Conservation (phyloP, 169 alveolate genomes). For the Sarcocystis neurona region DNA sequence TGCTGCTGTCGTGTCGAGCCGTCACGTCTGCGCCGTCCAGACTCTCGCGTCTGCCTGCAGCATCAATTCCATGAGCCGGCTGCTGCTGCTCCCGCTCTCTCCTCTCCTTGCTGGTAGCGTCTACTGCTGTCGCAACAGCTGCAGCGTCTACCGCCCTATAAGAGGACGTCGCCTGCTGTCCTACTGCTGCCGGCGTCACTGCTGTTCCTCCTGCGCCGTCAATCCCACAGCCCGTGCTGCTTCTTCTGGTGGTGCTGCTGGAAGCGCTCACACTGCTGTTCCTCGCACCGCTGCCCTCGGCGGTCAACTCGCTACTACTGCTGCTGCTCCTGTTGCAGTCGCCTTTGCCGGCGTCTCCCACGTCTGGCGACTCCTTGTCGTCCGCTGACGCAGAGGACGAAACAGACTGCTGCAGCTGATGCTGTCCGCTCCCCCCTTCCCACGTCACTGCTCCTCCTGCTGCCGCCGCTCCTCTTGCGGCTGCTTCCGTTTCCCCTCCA, state of each 20-base stretch:
- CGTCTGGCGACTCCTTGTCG: neutral
- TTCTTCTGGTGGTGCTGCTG: no score
- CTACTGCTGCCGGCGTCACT: no score
- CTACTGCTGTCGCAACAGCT: constrained; percentile 2
- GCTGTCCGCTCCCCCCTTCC: neutral
- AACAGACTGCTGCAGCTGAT: neutral
- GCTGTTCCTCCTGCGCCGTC: no score
- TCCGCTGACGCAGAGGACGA: no score
- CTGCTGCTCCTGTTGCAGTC: constrained; percentile 1
- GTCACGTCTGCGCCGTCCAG: neutral
- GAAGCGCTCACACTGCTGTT: no score
- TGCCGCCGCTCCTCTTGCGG: neutral
- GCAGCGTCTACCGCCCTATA: neutral
- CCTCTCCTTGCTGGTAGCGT: neutral
- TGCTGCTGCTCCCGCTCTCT: neutral
- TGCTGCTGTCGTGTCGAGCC: neutral
- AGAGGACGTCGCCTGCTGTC: no score
- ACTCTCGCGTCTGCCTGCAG: neutral
- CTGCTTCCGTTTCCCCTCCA: neutral
- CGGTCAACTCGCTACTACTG: no score
- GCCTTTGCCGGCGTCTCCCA: neutral
- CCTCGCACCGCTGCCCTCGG: no score
- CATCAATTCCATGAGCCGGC: neutral
- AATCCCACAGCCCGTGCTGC: no score
- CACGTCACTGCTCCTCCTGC: neutral